Evolutionary conservation across 805 yeast species (phyloP).

Genomic region (Phaffomyces opuntiae): DNA sequence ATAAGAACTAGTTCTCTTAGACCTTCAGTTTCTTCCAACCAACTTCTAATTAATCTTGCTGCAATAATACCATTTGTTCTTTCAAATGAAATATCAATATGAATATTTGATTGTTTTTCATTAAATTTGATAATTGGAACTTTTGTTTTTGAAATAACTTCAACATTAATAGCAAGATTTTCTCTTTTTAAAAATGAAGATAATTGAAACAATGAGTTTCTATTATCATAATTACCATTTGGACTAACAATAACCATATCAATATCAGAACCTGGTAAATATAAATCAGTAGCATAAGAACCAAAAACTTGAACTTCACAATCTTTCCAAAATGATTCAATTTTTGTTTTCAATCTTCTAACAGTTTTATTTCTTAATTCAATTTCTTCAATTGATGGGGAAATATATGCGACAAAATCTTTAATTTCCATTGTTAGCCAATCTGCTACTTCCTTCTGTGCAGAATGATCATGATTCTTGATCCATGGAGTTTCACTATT

Average conservation of each 20-base stretch:
- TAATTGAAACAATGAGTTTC: slow-evolving; percentile 62
- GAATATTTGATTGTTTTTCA: slow-evolving; percentile 62
- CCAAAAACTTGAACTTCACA: slow-evolving; percentile 86
- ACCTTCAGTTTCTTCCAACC: slow-evolving; percentile 73
- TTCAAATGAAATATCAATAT: slow-evolving; percentile 88
- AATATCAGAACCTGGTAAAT: slow-evolving; percentile 91
- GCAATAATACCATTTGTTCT: slow-evolving; percentile 77
- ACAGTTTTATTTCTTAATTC: slow-evolving; percentile 60
- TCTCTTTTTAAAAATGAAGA: slow-evolving; percentile 60
- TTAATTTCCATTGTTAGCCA: slow-evolving; percentile 83
- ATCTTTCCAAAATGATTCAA: slow-evolving; percentile 61
- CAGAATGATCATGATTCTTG: slow-evolving; percentile 67
- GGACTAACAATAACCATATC: slow-evolving; percentile 81
- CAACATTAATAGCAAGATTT: slow-evolving; percentile 62
- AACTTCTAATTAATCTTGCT: slow-evolving; percentile 65
- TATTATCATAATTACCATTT: slow-evolving; percentile 48
- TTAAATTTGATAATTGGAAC: slow-evolving; percentile 92
- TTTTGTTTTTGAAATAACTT: slow-evolving; percentile 82
- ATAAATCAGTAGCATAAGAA: slow-evolving; percentile 87
- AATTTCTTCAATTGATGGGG: slow-evolving; percentile 77
- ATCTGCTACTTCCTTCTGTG: slow-evolving; percentile 69
- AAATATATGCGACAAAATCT: slow-evolving; percentile 77
- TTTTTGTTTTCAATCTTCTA: slow-evolving; percentile 45
- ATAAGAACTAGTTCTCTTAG: slow-evolving; percentile 75
- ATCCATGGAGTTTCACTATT: slow-evolving; percentile 60